These are phyloP conservation scores for Candida railenensis DNA, from an alignment of 805 yeast genomes.

Conservation along the genomic window DNA sequence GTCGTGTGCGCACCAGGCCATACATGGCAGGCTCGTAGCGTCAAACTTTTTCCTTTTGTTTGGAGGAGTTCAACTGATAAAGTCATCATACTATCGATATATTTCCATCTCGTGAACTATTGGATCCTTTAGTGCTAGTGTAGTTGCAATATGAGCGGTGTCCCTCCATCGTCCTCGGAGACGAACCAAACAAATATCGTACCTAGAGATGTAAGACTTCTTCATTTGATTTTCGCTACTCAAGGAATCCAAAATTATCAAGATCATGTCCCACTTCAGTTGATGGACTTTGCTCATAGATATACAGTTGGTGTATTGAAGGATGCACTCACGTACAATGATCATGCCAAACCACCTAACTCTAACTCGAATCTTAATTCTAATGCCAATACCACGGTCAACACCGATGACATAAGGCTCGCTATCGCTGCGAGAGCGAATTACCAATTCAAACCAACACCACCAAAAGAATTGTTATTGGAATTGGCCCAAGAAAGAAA, in stretches of 20 bases:
- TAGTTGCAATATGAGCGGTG: too few relatives aligned
- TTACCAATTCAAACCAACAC: constrained; percentile 90
- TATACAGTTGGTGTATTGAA: constrained; percentile 84
- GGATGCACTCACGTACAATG: constrained; percentile 87
- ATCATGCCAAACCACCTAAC: constrained; percentile 58
- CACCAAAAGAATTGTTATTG: constrained; percentile 87
- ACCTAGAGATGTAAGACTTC: constrained; percentile 88
- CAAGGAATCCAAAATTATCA: constrained; percentile 90
- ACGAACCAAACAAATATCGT: constrained; percentile 25
- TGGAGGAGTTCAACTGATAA: too few relatives aligned
- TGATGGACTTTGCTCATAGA: constrained; percentile 94
- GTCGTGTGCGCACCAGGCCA: not conserved
- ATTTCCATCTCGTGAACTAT: too few relatives aligned
- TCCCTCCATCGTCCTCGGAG: not conserved
- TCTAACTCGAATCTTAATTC: constrained; percentile 25
- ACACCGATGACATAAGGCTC: constrained; percentile 86
- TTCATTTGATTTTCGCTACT: constrained; percentile 89
- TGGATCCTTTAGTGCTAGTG: too few relatives aligned
- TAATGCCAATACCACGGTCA: constrained; percentile 51
- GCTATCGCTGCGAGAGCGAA: constrained; percentile 95
- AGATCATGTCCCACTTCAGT: constrained; percentile 92
- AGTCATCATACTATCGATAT: too few relatives aligned
- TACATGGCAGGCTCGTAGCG: not conserved
- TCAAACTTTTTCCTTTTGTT: too few relatives aligned
- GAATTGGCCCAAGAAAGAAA: constrained; percentile 93